Conservation (phyloP, 2,329 filamentous ascomycete genomes). For the Exophiala sp. region DNA sequence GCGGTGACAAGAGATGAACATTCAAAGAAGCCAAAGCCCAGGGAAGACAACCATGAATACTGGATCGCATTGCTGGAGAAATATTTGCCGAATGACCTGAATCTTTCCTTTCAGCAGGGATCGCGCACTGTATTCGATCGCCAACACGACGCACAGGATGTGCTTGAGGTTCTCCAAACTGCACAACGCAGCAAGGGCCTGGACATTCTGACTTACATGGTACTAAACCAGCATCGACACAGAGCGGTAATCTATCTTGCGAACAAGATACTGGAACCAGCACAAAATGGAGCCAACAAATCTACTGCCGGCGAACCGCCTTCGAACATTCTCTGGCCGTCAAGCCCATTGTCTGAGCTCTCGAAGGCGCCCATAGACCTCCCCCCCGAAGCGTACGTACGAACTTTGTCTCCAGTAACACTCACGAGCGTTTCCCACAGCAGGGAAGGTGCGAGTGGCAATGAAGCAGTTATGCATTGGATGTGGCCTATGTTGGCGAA, state of each 20-base stretch:
- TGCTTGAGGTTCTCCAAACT: constrained; percentile 34
- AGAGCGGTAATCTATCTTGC: constrained; percentile 39
- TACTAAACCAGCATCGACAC: constrained; percentile 40
- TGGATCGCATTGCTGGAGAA: constrained; percentile 37
- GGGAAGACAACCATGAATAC: constrained; percentile 29
- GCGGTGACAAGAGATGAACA: neutral
- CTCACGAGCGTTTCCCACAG: neutral
- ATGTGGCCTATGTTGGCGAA: constrained; percentile 20
- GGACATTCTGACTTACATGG: constrained; percentile 41
- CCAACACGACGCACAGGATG: constrained; percentile 28
- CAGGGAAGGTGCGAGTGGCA: neutral
- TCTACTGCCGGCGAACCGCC: constrained; percentile 25
- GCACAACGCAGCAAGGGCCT: constrained; percentile 31
- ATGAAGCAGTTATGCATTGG: constrained; percentile 10
- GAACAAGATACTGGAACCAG: constrained; percentile 38
- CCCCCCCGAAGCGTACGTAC: constrained; percentile 6
- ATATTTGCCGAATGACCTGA: constrained; percentile 33
- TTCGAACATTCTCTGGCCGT: constrained; percentile 33
- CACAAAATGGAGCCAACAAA: constrained; percentile 27
- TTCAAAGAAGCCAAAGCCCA: constrained; percentile 2
- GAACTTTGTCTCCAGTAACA: neutral
- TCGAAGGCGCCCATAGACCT: constrained; percentile 33
- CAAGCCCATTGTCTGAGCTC: constrained; percentile 23
- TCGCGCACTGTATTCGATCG: constrained; percentile 5
- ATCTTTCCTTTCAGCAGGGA: constrained; percentile 13